Evolutionary conservation across 23 red algal genomes (phyloP).

Genomic region (Pyropia yezoensis): DNA sequence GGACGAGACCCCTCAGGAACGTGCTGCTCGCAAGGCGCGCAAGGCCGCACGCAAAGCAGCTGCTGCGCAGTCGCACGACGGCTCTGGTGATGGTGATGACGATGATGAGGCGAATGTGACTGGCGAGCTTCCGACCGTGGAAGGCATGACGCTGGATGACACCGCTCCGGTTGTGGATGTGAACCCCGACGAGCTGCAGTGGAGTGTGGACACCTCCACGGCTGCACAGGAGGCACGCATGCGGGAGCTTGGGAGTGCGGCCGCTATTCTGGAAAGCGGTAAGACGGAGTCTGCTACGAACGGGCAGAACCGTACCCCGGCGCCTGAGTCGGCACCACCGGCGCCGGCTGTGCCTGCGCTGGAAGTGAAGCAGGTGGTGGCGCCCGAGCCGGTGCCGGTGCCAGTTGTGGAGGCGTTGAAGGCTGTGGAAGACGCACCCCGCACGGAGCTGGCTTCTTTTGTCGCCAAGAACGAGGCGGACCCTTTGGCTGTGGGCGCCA

Average conservation of each 20-base stretch:
- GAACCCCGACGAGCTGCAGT: constrained; percentile 54
- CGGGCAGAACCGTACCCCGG: too few relatives aligned
- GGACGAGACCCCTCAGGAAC: constrained; percentile 5
- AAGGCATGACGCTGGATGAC: neutral
- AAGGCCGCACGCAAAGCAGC: constrained; percentile 20
- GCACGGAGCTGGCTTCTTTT: too few relatives aligned
- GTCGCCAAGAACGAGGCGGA: too few relatives aligned
- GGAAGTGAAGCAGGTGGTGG: too few relatives aligned
- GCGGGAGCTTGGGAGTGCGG: constrained; percentile 27
- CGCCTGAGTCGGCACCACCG: too few relatives aligned
- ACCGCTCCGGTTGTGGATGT: neutral
- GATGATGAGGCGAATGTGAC: constrained; percentile 28
- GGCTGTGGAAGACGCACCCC: too few relatives aligned
- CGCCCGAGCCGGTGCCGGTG: too few relatives aligned
- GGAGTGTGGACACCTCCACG: constrained; percentile 61
- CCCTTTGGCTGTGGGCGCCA: too few relatives aligned
- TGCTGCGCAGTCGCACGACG: constrained; percentile 5
- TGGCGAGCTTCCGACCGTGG: neutral
- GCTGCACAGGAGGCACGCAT: constrained; percentile 48
- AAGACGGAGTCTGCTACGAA: neutral
- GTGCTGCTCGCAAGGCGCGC: constrained; percentile 6
- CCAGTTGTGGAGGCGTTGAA: too few relatives aligned
- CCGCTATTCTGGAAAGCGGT: constrained; percentile 27
- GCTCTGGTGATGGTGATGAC: constrained; percentile 18
- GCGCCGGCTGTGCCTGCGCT: too few relatives aligned